Evolutionary conservation across 2,329 filamentous ascomycete species (phyloP), one percentile per base, ranked within the genome.

Genomic region (Celoporthe dispersa): DNA sequence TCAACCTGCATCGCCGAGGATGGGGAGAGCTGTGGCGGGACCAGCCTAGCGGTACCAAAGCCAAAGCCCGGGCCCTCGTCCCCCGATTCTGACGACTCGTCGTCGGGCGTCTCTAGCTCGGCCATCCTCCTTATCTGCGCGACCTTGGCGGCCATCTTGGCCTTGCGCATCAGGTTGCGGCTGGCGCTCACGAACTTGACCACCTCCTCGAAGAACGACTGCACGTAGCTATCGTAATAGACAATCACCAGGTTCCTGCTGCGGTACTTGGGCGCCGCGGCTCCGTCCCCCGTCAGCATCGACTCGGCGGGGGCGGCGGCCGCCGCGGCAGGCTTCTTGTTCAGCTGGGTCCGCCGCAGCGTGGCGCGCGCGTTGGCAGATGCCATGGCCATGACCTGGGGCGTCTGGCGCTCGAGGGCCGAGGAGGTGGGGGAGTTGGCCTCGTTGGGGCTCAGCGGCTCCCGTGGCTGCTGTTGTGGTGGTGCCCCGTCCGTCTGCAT

Each of bases 201-300:
- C 64, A 97, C 82, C 68, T 91, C 86, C 75, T 97, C 94, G 73
- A 98, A 94, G 53, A 91, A 89, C 65, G 89, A 89, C 78, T 98
- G 94, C 3, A 97, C 91, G 72, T 93, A 91, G 74, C 92, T 93
- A 78, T 98, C 94, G 78, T 98, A 98, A 80, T 94, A 94, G n/a
- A 98, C 92, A 55, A 96, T 90, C 62, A 95, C 91, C 85, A 93
- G 92, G 69, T 86, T 90, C 73, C 91, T 88, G 3, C 89, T 90
- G 68, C 92, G 89, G 78, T 91, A 92, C 72, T 89, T 88, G 64
- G 62, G 65, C 14, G 83, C 79, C 0, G 83, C 78, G 2, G 81
- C 78, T 16, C 79, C 80, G 48, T 87, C 85, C 48, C 80, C 82
- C 57, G 86, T 88, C 65, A 84, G 74, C 74, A 88, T 80, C 0